phyloP scores from a whole-genome alignment of 805 yeast genomes.

The Gaillardinia entomophila region DNA sequence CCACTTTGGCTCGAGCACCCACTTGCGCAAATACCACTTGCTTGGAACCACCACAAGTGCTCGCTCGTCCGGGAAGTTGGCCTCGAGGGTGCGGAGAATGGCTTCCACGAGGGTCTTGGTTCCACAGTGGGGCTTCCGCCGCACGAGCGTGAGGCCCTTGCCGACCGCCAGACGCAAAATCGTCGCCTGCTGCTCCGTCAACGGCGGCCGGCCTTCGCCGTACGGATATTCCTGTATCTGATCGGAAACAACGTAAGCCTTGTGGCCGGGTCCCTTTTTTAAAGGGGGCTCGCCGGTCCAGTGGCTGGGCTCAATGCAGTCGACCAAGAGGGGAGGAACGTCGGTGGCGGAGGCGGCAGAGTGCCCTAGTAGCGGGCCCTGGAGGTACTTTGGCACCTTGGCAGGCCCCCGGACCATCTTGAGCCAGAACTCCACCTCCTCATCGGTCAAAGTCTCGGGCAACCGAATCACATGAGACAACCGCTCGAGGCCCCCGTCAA shows the following conservation, averaged over 20 bases:
- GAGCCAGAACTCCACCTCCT: neutral
- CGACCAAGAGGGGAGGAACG: neutral
- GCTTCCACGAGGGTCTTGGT: neutral
- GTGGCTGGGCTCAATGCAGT: neutral
- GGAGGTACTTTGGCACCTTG: neutral
- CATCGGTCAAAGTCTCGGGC: neutral
- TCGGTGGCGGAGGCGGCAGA: neutral
- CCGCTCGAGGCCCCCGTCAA: neutral
- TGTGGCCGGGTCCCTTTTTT: neutral
- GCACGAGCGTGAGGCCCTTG: neutral
- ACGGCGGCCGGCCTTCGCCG: neutral
- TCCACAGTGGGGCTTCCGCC: neutral
- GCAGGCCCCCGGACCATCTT: neutral
- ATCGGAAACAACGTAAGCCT: neutral
- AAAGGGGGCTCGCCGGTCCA: too few species aligned
- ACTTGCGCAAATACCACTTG: neutral
- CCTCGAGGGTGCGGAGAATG: neutral
- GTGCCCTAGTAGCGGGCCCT: neutral
- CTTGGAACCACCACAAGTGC: neutral
- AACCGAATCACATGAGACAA: neutral
- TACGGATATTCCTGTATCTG: too few species aligned
- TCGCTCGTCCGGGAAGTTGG: slow-evolving; percentile 1
- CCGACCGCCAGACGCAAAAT: neutral
- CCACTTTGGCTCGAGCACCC: neutral
- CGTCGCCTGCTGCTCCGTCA: neutral